Conservation (phyloP, 2,329 filamentous ascomycete genomes). For the Aspergillus transmontanensis region DNA sequence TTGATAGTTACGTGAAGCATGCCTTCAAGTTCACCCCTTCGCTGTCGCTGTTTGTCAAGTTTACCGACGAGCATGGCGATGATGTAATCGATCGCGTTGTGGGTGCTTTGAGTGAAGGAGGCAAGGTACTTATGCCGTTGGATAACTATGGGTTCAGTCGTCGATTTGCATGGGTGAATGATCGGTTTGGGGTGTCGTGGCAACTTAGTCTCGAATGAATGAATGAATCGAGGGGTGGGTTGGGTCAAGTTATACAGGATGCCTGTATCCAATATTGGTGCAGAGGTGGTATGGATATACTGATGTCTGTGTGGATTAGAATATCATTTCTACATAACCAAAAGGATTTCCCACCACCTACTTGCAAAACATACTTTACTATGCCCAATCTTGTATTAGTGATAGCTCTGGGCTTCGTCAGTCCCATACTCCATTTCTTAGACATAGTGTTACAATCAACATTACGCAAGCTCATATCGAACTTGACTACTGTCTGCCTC, state of each 20-base stretch:
- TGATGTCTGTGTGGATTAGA: too few relatives aligned
- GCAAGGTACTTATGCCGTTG: not conserved
- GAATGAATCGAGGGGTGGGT: too few relatives aligned
- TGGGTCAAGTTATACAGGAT: not conserved
- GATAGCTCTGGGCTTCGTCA: not conserved
- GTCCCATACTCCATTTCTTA: too few relatives aligned
- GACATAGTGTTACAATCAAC: too few relatives aligned
- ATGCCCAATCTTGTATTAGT: rapidly evolving
- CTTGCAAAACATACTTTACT: not conserved
- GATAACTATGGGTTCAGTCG: not conserved
- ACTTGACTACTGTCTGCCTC: not conserved
- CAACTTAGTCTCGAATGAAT: not conserved
- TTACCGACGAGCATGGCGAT: not conserved
- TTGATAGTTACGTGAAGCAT: not conserved
- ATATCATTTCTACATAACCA: too few relatives aligned
- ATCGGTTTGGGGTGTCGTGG: not conserved
- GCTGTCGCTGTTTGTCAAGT: not conserved
- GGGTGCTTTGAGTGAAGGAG: not conserved
- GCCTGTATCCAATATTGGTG: not conserved
- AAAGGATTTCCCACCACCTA: too few relatives aligned
- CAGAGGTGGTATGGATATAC: too few relatives aligned
- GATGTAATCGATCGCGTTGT: not conserved
- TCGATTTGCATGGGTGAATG: not conserved
- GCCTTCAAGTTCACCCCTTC: not conserved
- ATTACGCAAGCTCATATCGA: not conserved